Evolutionary conservation across 2,329 filamentous ascomycete species (phyloP).

Genomic region (Cytospora piceicola): DNA sequence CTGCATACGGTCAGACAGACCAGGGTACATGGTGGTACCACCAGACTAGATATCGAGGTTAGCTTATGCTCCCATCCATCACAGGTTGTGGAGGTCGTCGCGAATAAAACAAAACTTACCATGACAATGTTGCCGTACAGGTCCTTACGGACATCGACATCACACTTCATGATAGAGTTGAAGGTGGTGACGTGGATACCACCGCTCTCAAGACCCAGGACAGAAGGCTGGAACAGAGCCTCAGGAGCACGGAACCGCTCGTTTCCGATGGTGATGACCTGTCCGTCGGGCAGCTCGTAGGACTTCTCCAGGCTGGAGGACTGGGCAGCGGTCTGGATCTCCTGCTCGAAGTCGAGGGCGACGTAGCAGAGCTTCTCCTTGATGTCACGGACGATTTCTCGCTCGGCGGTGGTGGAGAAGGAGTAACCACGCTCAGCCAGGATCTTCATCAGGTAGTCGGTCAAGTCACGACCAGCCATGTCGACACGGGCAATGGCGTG

Average conservation of each 20-base stretch:
- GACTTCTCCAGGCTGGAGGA: constrained; percentile 99
- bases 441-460: constrained; percentile 99
- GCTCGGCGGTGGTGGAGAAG: constrained; percentile 97
- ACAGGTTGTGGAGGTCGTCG: constrained; percentile 6
- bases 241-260: constrained; percentile 99
- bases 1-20: constrained; percentile 99
- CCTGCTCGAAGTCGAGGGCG: constrained; percentile 99
- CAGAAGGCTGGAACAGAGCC: constrained; percentile 98
- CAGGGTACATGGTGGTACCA: constrained; percentile 99
- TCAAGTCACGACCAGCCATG: constrained; percentile 99
- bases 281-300: constrained; percentile 97
- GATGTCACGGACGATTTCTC: constrained; percentile 62
- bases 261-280: constrained; percentile 99
- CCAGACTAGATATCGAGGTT: constrained; percentile 72
- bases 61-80: constrained; percentile 33
- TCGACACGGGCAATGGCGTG: constrained; percentile 99
- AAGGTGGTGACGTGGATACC: constrained; percentile 99
- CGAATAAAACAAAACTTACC: constrained; percentile 81
- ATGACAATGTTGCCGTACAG: constrained; percentile 99
- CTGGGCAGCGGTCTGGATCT: constrained; percentile 99
- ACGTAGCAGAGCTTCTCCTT: constrained; percentile 99
- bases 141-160: constrained; percentile 99
- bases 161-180: constrained; percentile 99
- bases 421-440: constrained; percentile 98
- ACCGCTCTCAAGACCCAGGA: constrained; percentile 96